Evolutionary conservation across 768 basidiomycete genomes (phyloP).

Genomic region (Auriculariales sp.): DNA sequence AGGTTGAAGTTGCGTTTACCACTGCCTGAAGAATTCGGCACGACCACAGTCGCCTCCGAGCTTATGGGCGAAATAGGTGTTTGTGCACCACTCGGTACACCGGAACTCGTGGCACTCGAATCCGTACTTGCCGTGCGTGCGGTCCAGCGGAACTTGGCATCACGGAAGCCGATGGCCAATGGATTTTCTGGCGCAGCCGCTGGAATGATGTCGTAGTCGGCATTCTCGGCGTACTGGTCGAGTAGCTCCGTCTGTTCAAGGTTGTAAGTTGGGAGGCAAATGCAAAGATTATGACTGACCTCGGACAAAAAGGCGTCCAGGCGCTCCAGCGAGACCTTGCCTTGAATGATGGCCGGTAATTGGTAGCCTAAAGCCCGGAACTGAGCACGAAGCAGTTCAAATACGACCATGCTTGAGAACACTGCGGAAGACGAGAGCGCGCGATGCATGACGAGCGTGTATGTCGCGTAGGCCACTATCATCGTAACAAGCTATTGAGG

Average conservation of each 20-base stretch:
- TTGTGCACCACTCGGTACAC: conserved; percentile 5
- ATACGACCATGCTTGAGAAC: conserved; percentile 31
- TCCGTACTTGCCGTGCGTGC: conserved; percentile 21
- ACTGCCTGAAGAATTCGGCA: background rate
- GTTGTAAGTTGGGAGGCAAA: conserved; percentile 10
- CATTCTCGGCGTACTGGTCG: conserved; percentile 10
- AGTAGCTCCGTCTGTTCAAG: conserved; percentile 18
- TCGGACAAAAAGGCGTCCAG: conserved; percentile 31
- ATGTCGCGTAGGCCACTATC: background rate
- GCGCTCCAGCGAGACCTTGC: conserved; percentile 53
- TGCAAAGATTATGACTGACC: conserved; percentile 7
- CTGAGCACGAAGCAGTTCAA: conserved; percentile 43
- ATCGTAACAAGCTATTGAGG: background rate
- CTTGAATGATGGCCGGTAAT: conserved; percentile 15
- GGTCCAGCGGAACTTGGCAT: conserved; percentile 13
- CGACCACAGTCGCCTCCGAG: background rate
- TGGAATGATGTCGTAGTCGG: conserved; percentile 2
- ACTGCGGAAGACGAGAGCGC: conserved; percentile 8
- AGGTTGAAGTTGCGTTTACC: conserved; percentile 5
- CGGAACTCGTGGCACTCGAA: conserved; percentile 40
- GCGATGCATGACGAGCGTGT: background rate
- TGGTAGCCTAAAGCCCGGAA: conserved; percentile 21
- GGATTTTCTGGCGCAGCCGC: conserved; percentile 6
- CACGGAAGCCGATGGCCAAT: background rate
- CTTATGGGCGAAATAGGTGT: no score